Evolutionary conservation across 805 yeast genomes (phyloP).

Genomic region (Ogataea pini): DNA sequence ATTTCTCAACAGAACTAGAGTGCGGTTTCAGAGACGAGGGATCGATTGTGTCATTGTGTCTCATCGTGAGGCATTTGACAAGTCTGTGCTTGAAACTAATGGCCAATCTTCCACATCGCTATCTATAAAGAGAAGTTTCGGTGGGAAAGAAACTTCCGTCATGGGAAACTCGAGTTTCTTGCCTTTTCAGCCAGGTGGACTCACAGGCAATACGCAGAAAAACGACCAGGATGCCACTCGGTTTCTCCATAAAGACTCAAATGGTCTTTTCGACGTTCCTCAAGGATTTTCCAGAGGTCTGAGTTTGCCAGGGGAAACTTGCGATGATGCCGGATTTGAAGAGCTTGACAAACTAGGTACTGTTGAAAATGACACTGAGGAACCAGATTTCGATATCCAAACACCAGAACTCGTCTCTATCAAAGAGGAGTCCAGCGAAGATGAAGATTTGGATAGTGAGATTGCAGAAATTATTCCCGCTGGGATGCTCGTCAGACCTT

Average conservation of each 20-base stretch:
- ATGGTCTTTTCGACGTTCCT: conserved; percentile 81
- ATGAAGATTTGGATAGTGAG: conserved; percentile 27
- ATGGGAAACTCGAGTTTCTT: conserved; percentile 71
- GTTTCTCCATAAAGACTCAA: conserved; percentile 61
- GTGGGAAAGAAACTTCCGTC: conserved; percentile 59
- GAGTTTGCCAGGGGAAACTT: conserved; percentile 20
- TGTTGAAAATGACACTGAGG: conserved; percentile 12
- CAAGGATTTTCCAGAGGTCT: conserved; percentile 82
- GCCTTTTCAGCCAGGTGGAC: conserved; percentile 95
- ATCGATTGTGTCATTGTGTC: conserved; percentile 67
- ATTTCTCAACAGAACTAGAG: conserved; percentile 60
- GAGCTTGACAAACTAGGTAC: conserved; percentile 10
- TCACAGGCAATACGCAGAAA: conserved; percentile 18
- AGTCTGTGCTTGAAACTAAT: conserved; percentile 38
- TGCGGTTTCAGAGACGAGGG: conserved; percentile 73
- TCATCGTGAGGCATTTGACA: conserved; percentile 62
- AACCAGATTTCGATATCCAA: conserved; percentile 6
- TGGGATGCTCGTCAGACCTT: conserved; percentile 30
- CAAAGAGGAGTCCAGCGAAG: conserved; percentile 8
- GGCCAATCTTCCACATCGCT: conserved; percentile 70
- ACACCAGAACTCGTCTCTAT: conserved; percentile 6
- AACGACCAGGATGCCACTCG: conserved; percentile 35
- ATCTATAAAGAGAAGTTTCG: conserved; percentile 67
- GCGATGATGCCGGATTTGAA: conserved; percentile 12
- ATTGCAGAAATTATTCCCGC: conserved; percentile 33